A percentile compares a stretch with the other conserved stretches of the same genome.
These are phyloP conservation scores for Fusarium tanahbumbuense DNA, from an alignment of 2,329 filamentous ascomycete species.

Conservation along the genomic window DNA sequence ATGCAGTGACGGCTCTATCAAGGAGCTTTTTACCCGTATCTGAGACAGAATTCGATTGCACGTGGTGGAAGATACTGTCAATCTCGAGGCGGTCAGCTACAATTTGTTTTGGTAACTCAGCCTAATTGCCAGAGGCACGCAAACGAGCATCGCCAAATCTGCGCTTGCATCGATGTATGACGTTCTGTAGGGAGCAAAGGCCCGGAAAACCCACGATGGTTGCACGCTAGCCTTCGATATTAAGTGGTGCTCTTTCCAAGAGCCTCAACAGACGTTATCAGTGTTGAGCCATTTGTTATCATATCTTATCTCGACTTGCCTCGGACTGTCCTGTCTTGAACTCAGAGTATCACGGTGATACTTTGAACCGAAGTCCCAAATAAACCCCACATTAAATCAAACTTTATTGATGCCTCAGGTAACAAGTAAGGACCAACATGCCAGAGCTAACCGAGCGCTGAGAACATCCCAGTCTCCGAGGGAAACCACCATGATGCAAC, in stretches of 20 bases:
- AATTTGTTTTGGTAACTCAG: neutral
- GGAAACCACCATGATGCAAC: constrained; percentile 29
- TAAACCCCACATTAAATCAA: neutral
- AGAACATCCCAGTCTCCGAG: neutral
- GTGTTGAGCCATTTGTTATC: constrained; percentile 4
- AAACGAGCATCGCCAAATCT: neutral
- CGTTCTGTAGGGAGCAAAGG: neutral
- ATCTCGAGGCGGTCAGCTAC: constrained; percentile 15
- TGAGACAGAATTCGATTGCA: constrained; percentile 1
- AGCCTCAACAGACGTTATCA: constrained; percentile 20
- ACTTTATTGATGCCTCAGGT: neutral
- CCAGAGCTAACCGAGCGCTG: constrained; percentile 5
- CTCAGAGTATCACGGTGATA: neutral
- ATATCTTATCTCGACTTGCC: constrained; percentile 9
- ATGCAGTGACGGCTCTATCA: constrained; percentile 1
- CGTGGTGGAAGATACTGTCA: neutral
- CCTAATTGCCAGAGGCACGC: neutral
- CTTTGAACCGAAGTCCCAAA: neutral
- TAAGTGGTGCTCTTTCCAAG: constrained; percentile 6
- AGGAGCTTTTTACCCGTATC: constrained; percentile 23
- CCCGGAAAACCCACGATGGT: neutral
- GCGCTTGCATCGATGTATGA: constrained; percentile 9
- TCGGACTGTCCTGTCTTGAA: neutral
- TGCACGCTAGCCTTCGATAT: neutral
- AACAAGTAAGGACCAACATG: neutral